These are phyloP conservation scores for Aspergillus unguis DNA, from an alignment of 2,329 filamentous ascomycete genomes.

Conservation along the genomic window DNA sequence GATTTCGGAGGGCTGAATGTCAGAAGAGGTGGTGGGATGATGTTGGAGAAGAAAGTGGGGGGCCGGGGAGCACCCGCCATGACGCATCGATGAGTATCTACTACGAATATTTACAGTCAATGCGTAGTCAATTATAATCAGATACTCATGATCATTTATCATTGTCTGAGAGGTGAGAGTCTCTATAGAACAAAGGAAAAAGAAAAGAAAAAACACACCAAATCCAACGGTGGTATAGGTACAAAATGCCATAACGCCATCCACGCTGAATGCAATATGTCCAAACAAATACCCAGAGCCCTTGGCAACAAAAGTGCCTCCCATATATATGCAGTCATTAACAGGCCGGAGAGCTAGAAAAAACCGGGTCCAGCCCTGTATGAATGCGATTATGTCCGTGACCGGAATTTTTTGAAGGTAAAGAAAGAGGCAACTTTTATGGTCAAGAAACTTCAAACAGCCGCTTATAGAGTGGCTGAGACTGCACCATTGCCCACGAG, in stretches of 20 bases:
- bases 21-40: not conserved
- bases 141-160: not conserved
- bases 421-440: conserved; percentile 17
- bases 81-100: not conserved
- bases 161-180: conserved; percentile 12
- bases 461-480: conserved; percentile 24
- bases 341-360: conserved; percentile 27
- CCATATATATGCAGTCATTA: conserved; percentile 22
- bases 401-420: conserved; percentile 6
- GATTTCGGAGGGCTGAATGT: too few species aligned
- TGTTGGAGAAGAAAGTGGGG: not conserved
- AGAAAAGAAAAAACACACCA: not conserved
- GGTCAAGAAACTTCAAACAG: conserved; percentile 5
- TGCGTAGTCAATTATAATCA: not conserved
- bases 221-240: conserved; percentile 10
- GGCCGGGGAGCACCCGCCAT: not conserved
- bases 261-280: conserved; percentile 24
- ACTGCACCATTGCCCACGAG: conserved; percentile 59
- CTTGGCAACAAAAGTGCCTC: conserved; percentile 22
- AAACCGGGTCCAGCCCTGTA: conserved; percentile 36
- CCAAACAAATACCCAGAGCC: conserved; percentile 10
- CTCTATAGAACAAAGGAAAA: conserved; percentile 11
- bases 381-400: conserved; percentile 15
- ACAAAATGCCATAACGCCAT: conserved; percentile 19
- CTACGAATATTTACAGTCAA: not conserved